phyloP scores from a whole-genome alignment of 768 basidiomycete genomes.

The Cantharellus anzutake region DNA sequence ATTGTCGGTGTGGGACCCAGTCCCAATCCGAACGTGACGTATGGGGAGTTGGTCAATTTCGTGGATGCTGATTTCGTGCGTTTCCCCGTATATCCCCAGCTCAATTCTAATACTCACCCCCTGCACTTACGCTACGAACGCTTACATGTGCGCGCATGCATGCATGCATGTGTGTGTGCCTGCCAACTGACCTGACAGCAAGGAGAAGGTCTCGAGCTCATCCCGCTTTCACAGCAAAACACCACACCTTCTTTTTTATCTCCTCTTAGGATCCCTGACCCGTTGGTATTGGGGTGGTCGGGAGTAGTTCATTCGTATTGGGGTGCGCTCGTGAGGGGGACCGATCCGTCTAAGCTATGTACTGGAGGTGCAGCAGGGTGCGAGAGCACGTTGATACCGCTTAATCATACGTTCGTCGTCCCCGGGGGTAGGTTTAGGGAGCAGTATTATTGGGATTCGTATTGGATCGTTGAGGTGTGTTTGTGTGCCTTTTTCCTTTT shows the following conservation, averaged over 20 bases:
- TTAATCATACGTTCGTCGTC: conserved; percentile 82
- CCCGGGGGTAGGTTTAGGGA: conserved; percentile 66
- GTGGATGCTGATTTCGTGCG: conserved; percentile 48
- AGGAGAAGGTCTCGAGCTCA: conserved; percentile 74
- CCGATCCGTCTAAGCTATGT: conserved; percentile 54
- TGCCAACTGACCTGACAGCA: conserved; percentile 12
- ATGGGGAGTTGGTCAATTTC: conserved; percentile 46
- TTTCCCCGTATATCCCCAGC: neutral
- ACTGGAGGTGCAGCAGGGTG: conserved; percentile 28
- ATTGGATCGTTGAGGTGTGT: conserved; percentile 39
- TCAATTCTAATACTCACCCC: too few relatives aligned
- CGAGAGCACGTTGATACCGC: conserved; percentile 70
- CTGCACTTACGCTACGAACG: too few relatives aligned
- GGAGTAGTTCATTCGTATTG: conserved; percentile 74
- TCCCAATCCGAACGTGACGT: conserved; percentile 25
- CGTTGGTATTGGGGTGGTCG: conserved; percentile 50
- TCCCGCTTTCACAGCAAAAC: conserved; percentile 25
- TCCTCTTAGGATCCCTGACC: conserved; percentile 54
- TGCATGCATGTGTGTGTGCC: neutral
- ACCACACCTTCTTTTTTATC: conserved; percentile 31
- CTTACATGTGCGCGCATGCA: neutral
- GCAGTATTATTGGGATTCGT: conserved; percentile 41
- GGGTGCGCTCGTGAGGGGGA: conserved; percentile 56
- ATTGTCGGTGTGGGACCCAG: conserved; percentile 22
- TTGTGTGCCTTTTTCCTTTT: neutral